Conservation (phyloP, 192 early-diverging fungal genomes). For the Backusella tuberculispora region DNA sequence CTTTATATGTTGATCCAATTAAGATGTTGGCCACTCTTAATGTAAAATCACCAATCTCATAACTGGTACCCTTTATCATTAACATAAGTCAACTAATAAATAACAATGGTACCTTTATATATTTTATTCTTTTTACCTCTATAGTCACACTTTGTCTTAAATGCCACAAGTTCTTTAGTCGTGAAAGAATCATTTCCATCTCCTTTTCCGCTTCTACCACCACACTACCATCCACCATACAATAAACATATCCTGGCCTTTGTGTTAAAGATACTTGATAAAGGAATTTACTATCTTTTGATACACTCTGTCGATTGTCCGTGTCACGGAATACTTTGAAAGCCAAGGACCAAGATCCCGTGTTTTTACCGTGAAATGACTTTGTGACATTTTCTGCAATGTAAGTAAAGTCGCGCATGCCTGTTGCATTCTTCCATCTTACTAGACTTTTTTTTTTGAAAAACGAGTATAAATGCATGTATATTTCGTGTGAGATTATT, state of each 20-base stretch:
- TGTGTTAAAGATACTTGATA: constrained; percentile 44
- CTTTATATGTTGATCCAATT: constrained; percentile 58
- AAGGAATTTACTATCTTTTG: constrained; percentile 38
- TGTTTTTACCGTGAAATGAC: constrained; percentile 42
- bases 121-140: constrained; percentile 41
- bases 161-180: constrained; percentile 57
- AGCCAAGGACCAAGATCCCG: constrained; percentile 42
- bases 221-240: constrained; percentile 53
- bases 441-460: constrained; percentile 36
- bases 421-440: constrained; percentile 48
- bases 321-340: constrained; percentile 44
- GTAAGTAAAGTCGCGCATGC: constrained; percentile 43
- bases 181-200: constrained; percentile 50
- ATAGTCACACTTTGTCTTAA: constrained; percentile 53
- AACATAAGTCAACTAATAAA: too few species aligned
- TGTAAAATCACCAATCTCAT: constrained; percentile 58
- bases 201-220: constrained; percentile 57
- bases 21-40: constrained; percentile 58
- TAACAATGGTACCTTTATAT: too few species aligned
- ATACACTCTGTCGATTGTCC: constrained; percentile 15
- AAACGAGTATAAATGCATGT: neutral
- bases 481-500: neutral
- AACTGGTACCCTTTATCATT: constrained; percentile 46
- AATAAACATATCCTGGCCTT: constrained; percentile 44
- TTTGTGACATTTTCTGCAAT: constrained; percentile 46